These are phyloP conservation scores for Stevia rebaudiana DNA, from an alignment of 140 eudicot genomes.

Conservation along the genomic window DNA sequence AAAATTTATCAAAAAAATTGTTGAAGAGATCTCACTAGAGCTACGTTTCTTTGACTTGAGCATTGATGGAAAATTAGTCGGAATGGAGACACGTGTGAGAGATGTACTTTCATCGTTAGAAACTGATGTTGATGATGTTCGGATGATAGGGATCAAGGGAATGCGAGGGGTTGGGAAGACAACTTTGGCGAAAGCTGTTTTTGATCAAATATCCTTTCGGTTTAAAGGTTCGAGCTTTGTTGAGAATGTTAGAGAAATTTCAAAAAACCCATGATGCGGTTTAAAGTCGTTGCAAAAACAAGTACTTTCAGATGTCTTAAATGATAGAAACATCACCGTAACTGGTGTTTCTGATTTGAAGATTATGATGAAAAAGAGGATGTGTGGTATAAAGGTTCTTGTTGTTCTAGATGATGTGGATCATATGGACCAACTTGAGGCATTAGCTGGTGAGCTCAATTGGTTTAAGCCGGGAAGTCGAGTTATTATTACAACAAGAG, in stretches of 20 bases:
- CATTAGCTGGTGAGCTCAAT: slow-evolving; percentile 6
- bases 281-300: slow-evolving; percentile 5
- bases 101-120: not conserved
- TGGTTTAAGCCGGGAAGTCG: slow-evolving; percentile 32
- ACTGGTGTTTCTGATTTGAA: not conserved
- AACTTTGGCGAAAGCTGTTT: slow-evolving; percentile 12
- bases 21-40: not conserved
- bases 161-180: slow-evolving; percentile 31
- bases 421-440: slow-evolving; percentile 14
- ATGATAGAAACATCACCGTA: not conserved
- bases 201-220: not conserved
- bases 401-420: slow-evolving; percentile 21
- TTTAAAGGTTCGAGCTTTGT: slow-evolving; percentile 21
- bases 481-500: slow-evolving; percentile 31
- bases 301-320: slow-evolving; percentile 2
- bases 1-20: not conserved
- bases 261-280: not conserved
- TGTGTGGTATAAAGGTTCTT: slow-evolving; percentile 1
- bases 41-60: not conserved
- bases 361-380: not conserved
- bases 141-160: slow-evolving; percentile 31
- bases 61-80: not conserved
- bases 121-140: not conserved
- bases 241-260: slow-evolving; percentile 17
- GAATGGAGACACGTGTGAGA: not conserved